Conservation (phyloP, 2,329 filamentous ascomycete species). For the Penicillium sp. region DNA sequence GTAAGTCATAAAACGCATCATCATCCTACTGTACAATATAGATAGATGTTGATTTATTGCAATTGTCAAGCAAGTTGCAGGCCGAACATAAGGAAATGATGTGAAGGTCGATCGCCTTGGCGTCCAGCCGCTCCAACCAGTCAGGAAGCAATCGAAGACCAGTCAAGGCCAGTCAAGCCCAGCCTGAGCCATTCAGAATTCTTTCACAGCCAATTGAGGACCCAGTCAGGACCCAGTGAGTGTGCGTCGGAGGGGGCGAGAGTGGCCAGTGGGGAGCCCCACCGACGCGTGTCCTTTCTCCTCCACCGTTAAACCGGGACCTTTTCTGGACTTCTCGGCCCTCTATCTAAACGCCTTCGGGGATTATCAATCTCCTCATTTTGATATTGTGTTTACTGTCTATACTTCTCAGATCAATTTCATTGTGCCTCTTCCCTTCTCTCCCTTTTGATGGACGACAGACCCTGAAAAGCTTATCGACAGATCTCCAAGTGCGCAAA, state of each 20-base stretch:
- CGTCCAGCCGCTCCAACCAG: constrained; percentile 20
- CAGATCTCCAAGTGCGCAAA: not conserved
- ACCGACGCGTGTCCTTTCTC: constrained; percentile 33
- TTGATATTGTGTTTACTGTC: not conserved
- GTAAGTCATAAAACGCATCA: not conserved
- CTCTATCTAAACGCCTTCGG: not conserved
- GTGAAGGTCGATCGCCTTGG: constrained; percentile 28
- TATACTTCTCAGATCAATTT: too few relatives aligned
- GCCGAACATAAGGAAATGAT: constrained; percentile 28
- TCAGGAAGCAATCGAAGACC: not conserved
- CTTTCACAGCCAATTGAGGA: not conserved
- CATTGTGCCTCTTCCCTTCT: too few relatives aligned
- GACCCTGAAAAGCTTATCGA: constrained; percentile 28
- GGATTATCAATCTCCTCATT: not conserved
- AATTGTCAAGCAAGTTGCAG: not conserved
- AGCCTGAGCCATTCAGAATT: not conserved
- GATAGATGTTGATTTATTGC: too few relatives aligned
- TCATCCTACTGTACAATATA: not conserved
- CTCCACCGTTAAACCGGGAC: constrained; percentile 1
- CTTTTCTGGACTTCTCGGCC: not conserved
- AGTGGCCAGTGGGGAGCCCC: constrained; percentile 23
- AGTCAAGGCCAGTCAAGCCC: not conserved
- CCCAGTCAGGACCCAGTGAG: constrained; percentile 21
- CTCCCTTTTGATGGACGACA: not conserved
- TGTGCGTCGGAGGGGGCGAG: constrained; percentile 18